A percentile compares a stretch with the other conserved stretches of the same genome.
Conservation (phyloP, 2,329 filamentous ascomycete genomes). For the Septoria linicola region DNA sequence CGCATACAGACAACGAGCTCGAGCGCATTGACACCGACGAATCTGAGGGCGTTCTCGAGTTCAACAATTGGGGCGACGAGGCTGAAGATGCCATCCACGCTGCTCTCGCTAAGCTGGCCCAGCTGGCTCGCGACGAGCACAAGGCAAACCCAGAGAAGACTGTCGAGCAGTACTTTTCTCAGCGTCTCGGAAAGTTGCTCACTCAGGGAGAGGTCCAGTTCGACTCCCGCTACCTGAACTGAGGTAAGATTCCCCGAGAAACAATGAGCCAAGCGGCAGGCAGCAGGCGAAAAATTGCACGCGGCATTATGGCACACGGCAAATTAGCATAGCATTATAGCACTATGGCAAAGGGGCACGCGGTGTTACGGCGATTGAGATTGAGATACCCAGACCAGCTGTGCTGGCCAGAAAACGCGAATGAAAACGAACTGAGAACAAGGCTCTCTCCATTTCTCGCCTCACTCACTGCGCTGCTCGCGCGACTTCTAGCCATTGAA, state of each 20-base stretch:
- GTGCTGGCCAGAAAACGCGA: no score
- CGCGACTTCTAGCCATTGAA: no score
- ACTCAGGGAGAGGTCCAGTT: constrained; percentile 29
- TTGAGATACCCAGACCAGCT: no score
- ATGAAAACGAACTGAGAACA: no score
- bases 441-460: no score
- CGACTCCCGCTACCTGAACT: constrained; percentile 25
- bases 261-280: neutral
- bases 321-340: no score
- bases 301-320: no score
- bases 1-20: neutral
- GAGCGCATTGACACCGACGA: neutral
- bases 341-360: no score
- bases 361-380: no score
- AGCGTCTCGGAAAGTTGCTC: constrained; percentile 31
- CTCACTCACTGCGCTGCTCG: no score
- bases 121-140: constrained; percentile 37
- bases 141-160: constrained; percentile 28
- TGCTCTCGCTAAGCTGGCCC: constrained; percentile 34
- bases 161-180: constrained; percentile 34
- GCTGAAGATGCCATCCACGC: constrained; percentile 34
- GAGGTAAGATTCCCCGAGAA: neutral
- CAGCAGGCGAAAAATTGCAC: neutral
- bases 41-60: constrained; percentile 26
- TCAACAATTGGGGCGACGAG: constrained; percentile 34